Evolutionary conservation across 495 filamentous ascomycete species (phyloP), one percentile per base, ranked within the genome.

Genomic region (Aspergillus steynii): DNA sequence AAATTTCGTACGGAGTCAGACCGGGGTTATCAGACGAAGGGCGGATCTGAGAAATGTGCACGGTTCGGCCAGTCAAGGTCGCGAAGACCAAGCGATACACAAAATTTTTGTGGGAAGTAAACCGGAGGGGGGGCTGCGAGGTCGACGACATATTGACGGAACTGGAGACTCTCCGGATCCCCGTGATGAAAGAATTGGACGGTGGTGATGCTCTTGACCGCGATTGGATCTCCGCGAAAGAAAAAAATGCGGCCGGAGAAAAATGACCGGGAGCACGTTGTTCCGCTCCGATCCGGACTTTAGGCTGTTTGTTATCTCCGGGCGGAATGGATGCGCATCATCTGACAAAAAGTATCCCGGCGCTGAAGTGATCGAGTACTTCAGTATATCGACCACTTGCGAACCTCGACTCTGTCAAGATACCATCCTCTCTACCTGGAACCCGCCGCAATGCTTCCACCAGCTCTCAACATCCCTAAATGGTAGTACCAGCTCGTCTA

Each of bases 31-130:
- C 92, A 52, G 88, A 84, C 45, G 88, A 87, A 32, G 91, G 81
- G 60, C 96, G 91, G 77, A 99, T 98, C 73, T 93, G 88, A 37
- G 93, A 94, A 70, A 99, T 90, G 72, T 93, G 92, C 42, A 99
- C 76, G 5, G 94, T 86, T 28, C 88, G 86, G 61, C 96, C 96
- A 31, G 92, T 97, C 50, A 99, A 85, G 3, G 95, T 97, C 28
- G 94, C 82, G 55, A 99, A 89, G 25, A 96, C 86, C 29, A 98
- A 86, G 32, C 96, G 92, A 55, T 91, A 86, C 37, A 89, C 80
- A 55, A 99, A 88, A 60, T 88, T 86, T 65, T 88, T 87, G 71
- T 96, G 92, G 66, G 88, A 85, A 55, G 88, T 95, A 71, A 98
- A 92, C 49, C 80, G 82, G 59, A 91, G 72, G 6, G 83, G 83